Evolutionary conservation across 495 filamentous ascomycete genomes (phyloP).

Genomic region (Podospora pseudoanserina): DNA sequence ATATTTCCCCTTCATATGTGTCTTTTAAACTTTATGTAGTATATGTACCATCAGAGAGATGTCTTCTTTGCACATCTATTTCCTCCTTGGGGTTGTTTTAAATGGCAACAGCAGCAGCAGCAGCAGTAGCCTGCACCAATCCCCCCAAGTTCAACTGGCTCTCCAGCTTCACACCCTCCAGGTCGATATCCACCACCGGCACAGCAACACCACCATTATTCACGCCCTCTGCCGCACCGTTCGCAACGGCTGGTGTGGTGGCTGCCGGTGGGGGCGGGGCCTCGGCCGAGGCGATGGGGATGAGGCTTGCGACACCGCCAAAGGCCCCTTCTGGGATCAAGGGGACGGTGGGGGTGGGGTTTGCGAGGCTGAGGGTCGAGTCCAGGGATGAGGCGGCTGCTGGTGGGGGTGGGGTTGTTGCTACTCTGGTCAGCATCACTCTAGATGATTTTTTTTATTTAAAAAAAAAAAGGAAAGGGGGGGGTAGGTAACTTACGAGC

Average conservation of each 20-base stretch:
- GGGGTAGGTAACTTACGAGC: neutral
- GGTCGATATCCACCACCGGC: constrained; percentile 24
- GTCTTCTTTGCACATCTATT: neutral
- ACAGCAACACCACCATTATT: constrained; percentile 11
- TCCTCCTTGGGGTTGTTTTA: neutral
- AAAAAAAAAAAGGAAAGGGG: neutral
- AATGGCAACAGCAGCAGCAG: neutral
- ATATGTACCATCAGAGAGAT: neutral
- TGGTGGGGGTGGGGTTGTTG: neutral
- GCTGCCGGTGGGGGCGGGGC: neutral
- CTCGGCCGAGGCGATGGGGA: constrained; percentile 21
- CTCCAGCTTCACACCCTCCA: constrained; percentile 33
- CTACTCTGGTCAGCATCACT: neutral
- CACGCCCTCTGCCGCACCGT: constrained; percentile 15
- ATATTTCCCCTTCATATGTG: neutral
- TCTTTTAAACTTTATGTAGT: neutral
- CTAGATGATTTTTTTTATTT: too few species aligned
- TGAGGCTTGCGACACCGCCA: constrained; percentile 23
- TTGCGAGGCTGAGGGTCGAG: constrained; percentile 16
- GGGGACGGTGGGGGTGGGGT: constrained; percentile 7
- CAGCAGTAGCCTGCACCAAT: constrained; percentile 18
- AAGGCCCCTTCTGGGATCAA: constrained; percentile 22
- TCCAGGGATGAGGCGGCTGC: neutral
- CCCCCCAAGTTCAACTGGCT: constrained; percentile 36
- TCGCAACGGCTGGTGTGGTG: constrained; percentile 24